Evolutionary conservation across 2,329 filamentous ascomycete genomes (phyloP).

Genomic region (Scedosporium minutisporum): DNA sequence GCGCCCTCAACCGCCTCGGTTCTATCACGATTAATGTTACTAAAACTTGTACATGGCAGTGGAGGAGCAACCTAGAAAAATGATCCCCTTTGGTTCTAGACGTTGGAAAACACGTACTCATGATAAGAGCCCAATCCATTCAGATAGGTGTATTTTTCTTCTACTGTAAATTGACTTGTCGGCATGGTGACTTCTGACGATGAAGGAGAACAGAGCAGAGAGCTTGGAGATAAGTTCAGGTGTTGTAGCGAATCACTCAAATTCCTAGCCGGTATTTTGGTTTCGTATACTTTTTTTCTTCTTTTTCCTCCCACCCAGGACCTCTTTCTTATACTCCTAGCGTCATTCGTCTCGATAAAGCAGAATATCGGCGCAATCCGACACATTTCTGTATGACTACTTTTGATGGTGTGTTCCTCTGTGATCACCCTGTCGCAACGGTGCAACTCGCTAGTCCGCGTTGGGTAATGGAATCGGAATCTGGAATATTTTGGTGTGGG

Average conservation of each 20-base stretch:
- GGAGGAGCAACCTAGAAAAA: background rate
- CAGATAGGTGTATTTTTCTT: constrained; percentile 3
- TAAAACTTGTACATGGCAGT: background rate
- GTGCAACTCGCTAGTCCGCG: background rate
- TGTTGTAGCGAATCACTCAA: background rate
- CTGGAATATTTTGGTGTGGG: background rate
- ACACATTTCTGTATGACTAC: background rate
- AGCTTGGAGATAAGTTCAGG: background rate
- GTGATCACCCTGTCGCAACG: background rate
- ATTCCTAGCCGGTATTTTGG: background rate
- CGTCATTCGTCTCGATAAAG: background rate
- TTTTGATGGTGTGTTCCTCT: background rate
- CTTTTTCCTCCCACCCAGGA: background rate
- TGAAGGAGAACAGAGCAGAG: background rate
- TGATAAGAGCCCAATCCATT: constrained; percentile 3
- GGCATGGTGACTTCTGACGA: constrained; percentile 1
- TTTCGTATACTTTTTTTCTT: background rate
- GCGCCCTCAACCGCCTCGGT: constrained; percentile 34
- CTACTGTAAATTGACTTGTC: constrained; percentile 3
- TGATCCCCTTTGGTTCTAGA: background rate
- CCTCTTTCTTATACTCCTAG: background rate
- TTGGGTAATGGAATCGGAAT: constrained; percentile 5
- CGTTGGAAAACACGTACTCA: constrained; percentile 1
- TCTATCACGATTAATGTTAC: background rate
- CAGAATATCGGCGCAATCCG: background rate